Percentiles rank a stretch among this genome's conserved stretches.
Conservation (phyloP, 129 eudicot species). For the Chrysanthemum seticuspe region DNA sequence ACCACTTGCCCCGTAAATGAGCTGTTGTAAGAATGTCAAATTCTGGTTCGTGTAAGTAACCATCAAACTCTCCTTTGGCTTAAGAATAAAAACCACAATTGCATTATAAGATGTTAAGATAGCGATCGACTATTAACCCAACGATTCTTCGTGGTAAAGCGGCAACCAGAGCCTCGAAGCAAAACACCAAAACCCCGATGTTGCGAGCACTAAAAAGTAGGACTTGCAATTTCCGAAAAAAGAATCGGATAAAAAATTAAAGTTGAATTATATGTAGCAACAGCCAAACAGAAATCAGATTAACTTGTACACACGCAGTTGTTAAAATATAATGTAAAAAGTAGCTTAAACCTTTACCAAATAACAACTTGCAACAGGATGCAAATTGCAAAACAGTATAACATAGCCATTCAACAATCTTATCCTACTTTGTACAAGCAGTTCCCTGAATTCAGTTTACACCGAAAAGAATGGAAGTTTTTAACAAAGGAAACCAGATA, state of each 20-base stretch:
- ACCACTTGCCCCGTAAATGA: no score
- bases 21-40: no score
- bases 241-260: not conserved
- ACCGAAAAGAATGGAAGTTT: slow-evolving; percentile 45
- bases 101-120: no score
- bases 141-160: no score
- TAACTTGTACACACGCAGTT: slow-evolving; percentile 13
- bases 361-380: slow-evolving; percentile 12
- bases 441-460: slow-evolving; percentile 34
- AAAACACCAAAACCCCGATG: not conserved
- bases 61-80: no score
- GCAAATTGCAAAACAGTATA: slow-evolving; percentile 25
- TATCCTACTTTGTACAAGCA: slow-evolving; percentile 63
- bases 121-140: no score
- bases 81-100: no score
- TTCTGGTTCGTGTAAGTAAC: no score
- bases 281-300: not conserved
- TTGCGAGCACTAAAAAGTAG: not conserved
- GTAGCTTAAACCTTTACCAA: slow-evolving; percentile 18
- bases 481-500: slow-evolving; percentile 10
- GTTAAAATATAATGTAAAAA: slow-evolving; percentile 15
- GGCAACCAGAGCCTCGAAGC: not conserved
- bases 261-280: not conserved
- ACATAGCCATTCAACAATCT: slow-evolving; percentile 41
- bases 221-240: no score